phyloP scores from a whole-genome alignment of 345 rosid species.

The Syzygium aromaticum region DNA sequence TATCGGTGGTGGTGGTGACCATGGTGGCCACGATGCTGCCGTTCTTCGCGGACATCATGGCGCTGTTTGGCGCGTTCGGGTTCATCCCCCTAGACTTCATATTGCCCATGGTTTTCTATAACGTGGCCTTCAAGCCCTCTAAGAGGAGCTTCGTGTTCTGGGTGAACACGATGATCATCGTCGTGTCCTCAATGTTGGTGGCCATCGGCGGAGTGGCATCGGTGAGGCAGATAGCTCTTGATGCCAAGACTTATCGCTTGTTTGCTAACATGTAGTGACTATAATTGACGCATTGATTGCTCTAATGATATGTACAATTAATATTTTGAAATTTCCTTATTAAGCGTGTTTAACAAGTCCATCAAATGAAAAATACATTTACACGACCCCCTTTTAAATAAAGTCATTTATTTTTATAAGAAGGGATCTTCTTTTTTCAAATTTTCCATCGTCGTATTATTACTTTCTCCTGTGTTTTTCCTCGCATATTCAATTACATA shows the following conservation, averaged over 20 bases:
- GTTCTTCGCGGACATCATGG: constrained; percentile 47
- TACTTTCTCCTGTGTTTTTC: background rate
- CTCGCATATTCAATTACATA: background rate
- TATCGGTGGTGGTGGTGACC: constrained; percentile 20
- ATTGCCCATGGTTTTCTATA: constrained; percentile 39
- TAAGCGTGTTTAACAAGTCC: background rate
- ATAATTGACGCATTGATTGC: background rate
- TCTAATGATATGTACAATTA: background rate
- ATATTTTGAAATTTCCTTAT: background rate
- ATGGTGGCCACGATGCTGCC: constrained; percentile 38
- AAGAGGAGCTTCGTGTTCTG: constrained; percentile 20
- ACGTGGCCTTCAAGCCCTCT: constrained; percentile 37
- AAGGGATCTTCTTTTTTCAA: no score
- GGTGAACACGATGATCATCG: constrained; percentile 27
- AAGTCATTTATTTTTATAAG: no score
- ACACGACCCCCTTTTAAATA: no score
- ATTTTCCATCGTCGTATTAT: background rate
- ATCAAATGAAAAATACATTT: background rate
- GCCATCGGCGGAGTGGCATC: constrained; percentile 35
- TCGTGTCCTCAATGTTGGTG: constrained; percentile 15
- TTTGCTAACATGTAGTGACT: constrained; percentile 27
- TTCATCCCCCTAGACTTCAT: constrained; percentile 45
- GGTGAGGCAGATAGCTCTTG: constrained; percentile 29
- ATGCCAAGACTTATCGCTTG: constrained; percentile 34
- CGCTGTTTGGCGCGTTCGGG: constrained; percentile 40